phyloP scores from a whole-genome alignment of 352 stramenopile genomes.

The Saprolegnia diclina region DNA sequence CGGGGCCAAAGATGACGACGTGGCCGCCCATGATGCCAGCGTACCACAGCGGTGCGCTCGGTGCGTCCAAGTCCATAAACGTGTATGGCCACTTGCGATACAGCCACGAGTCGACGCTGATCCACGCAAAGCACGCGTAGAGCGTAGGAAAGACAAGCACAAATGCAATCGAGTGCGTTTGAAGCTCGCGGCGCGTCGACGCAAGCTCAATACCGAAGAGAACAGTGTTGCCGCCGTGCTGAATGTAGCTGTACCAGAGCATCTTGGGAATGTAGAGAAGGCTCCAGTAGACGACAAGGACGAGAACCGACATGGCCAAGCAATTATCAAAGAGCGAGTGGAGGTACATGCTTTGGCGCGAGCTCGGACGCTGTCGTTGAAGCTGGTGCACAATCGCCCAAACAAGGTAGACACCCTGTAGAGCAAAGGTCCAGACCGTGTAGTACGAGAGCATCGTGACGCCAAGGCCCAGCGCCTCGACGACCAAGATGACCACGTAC shows the following conservation, averaged over 20 bases:
- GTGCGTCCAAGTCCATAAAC: conserved; percentile 4
- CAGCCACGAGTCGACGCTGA: conserved; percentile 8
- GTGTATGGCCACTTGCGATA: conserved; percentile 12
- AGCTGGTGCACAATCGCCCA: not conserved
- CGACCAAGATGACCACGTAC: conserved; percentile 12
- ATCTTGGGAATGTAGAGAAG: conserved; percentile 17
- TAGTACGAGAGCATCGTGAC: conserved; percentile 24
- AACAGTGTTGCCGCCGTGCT: conserved; percentile 8
- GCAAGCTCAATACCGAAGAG: conserved; percentile 12
- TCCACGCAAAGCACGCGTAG: conserved; percentile 13
- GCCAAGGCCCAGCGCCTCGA: not conserved
- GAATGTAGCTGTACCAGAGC: conserved; percentile 4
- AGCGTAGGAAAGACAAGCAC: conserved; percentile 15
- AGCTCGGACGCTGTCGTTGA: not conserved
- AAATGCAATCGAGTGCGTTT: conserved; percentile 3
- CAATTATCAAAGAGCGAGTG: conserved; percentile 19
- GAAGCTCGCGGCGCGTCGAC: not conserved
- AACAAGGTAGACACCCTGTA: conserved; percentile 12
- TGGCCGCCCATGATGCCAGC: conserved; percentile 18
- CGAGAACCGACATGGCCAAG: conserved; percentile 6
- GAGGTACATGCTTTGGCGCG: not conserved
- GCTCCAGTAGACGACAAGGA: conserved; percentile 13
- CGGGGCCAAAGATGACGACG: conserved; percentile 18
- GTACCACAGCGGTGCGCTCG: conserved; percentile 8
- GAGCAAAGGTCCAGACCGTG: conserved; percentile 24